Base-by-base conservation (phyloP, 441 rosid genomes). In the Pelargonium australe region DNA sequence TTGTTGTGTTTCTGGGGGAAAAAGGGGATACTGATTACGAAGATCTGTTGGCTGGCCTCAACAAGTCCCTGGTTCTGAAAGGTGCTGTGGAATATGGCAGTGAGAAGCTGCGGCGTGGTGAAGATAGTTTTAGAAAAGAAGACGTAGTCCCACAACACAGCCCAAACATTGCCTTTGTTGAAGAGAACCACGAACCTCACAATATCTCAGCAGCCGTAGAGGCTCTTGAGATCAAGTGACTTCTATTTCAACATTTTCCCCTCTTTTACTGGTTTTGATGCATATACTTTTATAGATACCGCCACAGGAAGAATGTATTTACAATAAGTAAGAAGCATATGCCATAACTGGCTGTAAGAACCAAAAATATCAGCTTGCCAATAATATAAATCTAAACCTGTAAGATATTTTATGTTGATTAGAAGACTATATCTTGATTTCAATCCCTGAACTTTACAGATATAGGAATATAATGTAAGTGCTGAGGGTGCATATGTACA, bases 1-100 rank as follows among this genome's bases (percentile, higher is more conserved):
- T 84, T 70, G 83, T 87, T 12, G 77, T 89, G 70, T 85, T 93
- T 69, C 78, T 84, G 77, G 98, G 98, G 23, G 97, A 85, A 68
- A 81, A 66, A 72, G 96, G 98, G 68, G 98, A 93, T 71, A 89
- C 96, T n/a, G 98, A 91, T 83, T 82, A 84, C 40, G 93, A 88
- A 70, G 85, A 80, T 74, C 82, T 89, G 74, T 49, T 89, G 37
- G 85, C 84, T 49, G 95, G 98, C 65, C 89, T 88, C 72, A 91
- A 87, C 79, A 88, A 84, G 79, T 84, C 86, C 64, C 44, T 89
- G 63, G 73, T 91, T 60, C 71, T 93, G 64, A 84, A 77, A 75
- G 91, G 87, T 55, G 68, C 65, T 1, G 89, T 88, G 58, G 89
- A 66, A 68, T 68, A 70, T 69, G 90, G 89, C 73, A 82, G 96